Evolutionary conservation across 345 rosid species (phyloP), one percentile per base, ranked within the genome.

Genomic region (Brassica juncea): DNA sequence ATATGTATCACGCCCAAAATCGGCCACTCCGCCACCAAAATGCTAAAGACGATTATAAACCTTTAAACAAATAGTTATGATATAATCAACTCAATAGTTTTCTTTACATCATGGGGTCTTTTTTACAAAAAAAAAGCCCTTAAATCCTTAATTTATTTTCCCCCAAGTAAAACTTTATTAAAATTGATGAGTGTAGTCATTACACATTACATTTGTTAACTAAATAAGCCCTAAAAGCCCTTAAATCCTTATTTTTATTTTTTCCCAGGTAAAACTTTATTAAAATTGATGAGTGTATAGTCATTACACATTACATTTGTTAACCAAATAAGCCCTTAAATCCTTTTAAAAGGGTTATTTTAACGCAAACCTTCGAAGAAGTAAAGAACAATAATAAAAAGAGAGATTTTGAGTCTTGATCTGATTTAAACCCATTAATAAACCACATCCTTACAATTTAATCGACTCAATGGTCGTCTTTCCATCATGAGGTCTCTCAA

Each of bases 401-500:
- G 6, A 39, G 2, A 62, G 4, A 35, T 0, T 9, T 5, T 11
- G 16, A 39, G 52, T 5, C 28, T 5, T 10, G 15, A 8, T 21
- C 32, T 44, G 59, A 68, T 25, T 25, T 12, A 55, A 55, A 68
- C 14, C 34, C 19, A 42, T 52, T 68, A 28, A 5, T 63, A 34
- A 16, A 37, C 52, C 55, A 21, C 8, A 32, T 73, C 42, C 55
- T 61, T 23, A 11, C 5, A 68, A 23, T 54, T n/a, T 75, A 44
- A 70, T 66, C 1, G 80, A 75, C 68, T 75, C 80, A 64, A 80
- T 70, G 15, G 64, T 75, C 63, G 32, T 75, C 55, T 80, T 80
- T n/a, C 80, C 83, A 64, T 80, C 76, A 70, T 80, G 83, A 1
- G 80, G 73, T 70, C 63, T 80, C 14, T 28, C 81, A 44, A 82